phyloP scores from a whole-genome alignment of 495 filamentous ascomycete genomes.

The Podospora conica region DNA sequence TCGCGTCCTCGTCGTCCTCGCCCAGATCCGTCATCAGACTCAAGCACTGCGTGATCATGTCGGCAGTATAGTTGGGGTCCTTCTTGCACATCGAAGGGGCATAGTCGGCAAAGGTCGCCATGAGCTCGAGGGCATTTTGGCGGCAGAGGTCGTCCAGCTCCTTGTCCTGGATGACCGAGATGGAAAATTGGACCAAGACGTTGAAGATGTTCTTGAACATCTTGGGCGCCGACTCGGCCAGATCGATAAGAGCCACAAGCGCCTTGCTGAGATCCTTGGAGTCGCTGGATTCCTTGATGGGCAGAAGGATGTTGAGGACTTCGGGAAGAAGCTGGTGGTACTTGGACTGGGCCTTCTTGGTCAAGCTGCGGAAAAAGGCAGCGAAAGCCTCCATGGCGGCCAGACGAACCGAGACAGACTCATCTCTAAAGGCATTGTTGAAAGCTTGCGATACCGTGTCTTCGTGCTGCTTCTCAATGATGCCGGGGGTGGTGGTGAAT shows the following conservation, averaged over 20 bases:
- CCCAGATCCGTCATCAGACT: conserved; percentile 99
- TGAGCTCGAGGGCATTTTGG: conserved; percentile 92
- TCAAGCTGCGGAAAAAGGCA: conserved; percentile 84
- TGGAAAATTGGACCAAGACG: conserved; percentile 83
- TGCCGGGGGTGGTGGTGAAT: conserved; percentile 88
- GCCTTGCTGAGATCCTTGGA: conserved; percentile 85
- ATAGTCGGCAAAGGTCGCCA: conserved; percentile 98
- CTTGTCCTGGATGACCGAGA: conserved; percentile 91
- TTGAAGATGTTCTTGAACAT: conserved; percentile 96
- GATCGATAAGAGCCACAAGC: conserved; percentile 82
- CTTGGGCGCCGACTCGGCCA: conserved; percentile 83
- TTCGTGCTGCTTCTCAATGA: conserved; percentile 94
- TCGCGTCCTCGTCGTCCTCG: conserved; percentile 87
- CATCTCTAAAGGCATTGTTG: conserved; percentile 84
- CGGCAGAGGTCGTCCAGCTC: conserved; percentile 82
- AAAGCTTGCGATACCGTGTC: conserved; percentile 79
- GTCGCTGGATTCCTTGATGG: conserved; percentile 82
- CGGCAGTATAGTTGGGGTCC: conserved; percentile 76
- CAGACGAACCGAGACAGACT: conserved; percentile 69
- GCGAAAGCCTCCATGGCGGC: conserved; percentile 96
- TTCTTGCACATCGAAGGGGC: conserved; percentile 90
- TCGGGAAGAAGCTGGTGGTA: conserved; percentile 82
- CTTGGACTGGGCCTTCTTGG: conserved; percentile 77
- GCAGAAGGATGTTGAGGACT: conserved; percentile 85
- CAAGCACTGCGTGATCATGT: conserved; percentile 98